phyloP scores from a whole-genome alignment of 345 rosid genomes.

The Dipteronia sinensis region DNA sequence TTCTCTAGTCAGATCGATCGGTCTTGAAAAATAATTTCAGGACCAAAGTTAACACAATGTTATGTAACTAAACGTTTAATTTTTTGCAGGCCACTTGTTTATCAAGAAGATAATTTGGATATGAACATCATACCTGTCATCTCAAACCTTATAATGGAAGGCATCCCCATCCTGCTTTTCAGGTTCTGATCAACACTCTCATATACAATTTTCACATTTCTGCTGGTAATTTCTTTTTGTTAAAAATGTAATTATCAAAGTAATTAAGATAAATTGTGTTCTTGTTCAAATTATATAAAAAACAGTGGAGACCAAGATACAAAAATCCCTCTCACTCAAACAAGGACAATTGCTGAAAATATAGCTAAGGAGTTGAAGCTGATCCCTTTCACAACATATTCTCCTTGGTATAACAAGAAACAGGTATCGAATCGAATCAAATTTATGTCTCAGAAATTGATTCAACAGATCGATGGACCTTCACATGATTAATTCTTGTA shows the following conservation, averaged over 20 bases:
- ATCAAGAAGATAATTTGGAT: slow-evolving; percentile 30
- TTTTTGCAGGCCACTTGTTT: slow-evolving; percentile 34
- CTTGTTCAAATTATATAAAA: no score
- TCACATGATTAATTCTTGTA: no score
- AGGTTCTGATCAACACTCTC: slow-evolving; percentile 20
- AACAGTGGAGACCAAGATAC: slow-evolving; percentile 45
- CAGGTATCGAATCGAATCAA: slow-evolving; percentile 16
- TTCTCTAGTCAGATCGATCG: no score
- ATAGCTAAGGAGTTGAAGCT: slow-evolving; percentile 40
- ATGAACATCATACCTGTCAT: slow-evolving; percentile 31
- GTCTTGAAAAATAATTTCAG: no score
- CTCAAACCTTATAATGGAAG: slow-evolving; percentile 24
- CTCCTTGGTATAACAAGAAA: slow-evolving; percentile 31
- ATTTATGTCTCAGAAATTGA: background rate
- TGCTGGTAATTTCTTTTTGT: no score
- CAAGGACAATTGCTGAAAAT: slow-evolving; percentile 40
- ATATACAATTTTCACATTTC: background rate
- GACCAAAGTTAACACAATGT: no score
- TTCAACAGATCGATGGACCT: background rate
- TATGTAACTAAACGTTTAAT: no score
- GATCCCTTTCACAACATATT: slow-evolving; percentile 11
- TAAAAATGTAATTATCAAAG: no score
- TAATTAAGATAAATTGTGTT: background rate
- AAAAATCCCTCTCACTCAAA: slow-evolving; percentile 34
- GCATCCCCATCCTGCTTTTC: slow-evolving; percentile 37